Base-by-base conservation (phyloP, 1,284 basidiomycete species). In the Trichosporon sp. region DNA sequence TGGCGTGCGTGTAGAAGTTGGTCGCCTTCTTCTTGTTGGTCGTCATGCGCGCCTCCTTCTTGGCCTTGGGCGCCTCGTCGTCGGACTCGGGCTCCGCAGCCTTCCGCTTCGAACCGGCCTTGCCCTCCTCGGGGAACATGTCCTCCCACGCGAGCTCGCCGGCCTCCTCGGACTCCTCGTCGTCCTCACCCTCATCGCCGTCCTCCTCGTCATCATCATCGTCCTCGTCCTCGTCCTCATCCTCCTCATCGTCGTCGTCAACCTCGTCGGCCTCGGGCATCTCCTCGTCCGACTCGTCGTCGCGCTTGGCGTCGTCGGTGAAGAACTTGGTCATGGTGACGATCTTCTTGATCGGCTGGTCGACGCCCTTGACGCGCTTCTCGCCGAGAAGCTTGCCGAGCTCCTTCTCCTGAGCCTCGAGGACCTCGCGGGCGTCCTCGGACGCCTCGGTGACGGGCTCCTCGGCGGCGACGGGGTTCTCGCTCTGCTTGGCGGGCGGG, bases 1-100 rank as follows among this genome's bases (percentile, higher is more conserved):
- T 95, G 70, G 91, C 88, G 62, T 80, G 86, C 7, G 90, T 89
- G 85, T 93, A 98, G 86, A 95, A 99, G 85, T 98, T 98, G 70
- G 88, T 87, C 18, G 92, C 89, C 84, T 93, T 95, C 85, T 89
- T 90, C 91, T 96, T 97, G 85, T 90, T 92, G 1, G 94, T 96
- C 74, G 88, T 95, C 91, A 94, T 91, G 25, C 94, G 90, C 31
- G 87, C 79, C 74, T 87, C 90, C 83, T 93, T 93, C 73, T 77
- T 75, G 21, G 70, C 53, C 15, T 72, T 65, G 15, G 72, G 64
- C 1, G 67, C 35, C 21, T 77, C 76, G 15, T 75, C 77, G 27
- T 65, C 67, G 38, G 62, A 58, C 15, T 76, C 77, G 3, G 76
- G 76, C 25, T 73, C 73, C 0, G 74, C 75, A 0, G 73, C 76